Evolutionary conservation across 257 asterid genomes (phyloP), one percentile per base, ranked within the genome.

Genomic region (Nicotiana benthamiana): DNA sequence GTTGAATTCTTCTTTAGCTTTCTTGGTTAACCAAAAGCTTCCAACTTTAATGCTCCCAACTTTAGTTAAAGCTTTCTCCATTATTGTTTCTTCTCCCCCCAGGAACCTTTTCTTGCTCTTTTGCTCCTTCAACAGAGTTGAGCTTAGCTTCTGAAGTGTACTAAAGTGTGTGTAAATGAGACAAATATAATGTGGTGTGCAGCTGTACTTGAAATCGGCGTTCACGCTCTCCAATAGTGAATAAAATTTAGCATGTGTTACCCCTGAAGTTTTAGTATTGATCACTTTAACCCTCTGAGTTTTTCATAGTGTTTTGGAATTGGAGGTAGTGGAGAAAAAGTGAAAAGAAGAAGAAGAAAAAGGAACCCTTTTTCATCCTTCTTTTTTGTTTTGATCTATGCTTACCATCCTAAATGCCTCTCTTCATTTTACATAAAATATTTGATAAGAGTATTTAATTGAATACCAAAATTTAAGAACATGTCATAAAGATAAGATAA

Each of bases 1-100:
- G 67, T 74, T 85, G 72, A 91, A 79, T 83, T 91, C 96, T 85
- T 90, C 90, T 87, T 90, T 91, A 51, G 96, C 96, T 87, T 91
- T 91, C 87, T 91, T 89, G 10, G 96, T 87, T 22, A 91, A 86
- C 96, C 96, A 91, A 86, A 87, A 91, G 88, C 91, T 87, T 75
- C 94, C 93, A 80, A 92, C 89, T 91, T 91, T 90, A 13, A 89
- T 72, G 82, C 94, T 90, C 80, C 92, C 93, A 84, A 91, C 83
- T 88, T 88, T 89, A 77, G 87, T 83, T 75, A 91, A 62, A 11
- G 94, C 91, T 78, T 89, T 90, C 90, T 91, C 97, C 97, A 91
- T 91, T 81, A 40, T 36, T 54, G 70, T 30, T n/a, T n/a, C n/a
- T n/a, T n/a, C n/a, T n/a, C n/a, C n/a, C n/a, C n/a, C 27, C 18